Base-by-base conservation (phyloP, 352 stramenopile genomes). In the Elongisporangium anandrum region DNA sequence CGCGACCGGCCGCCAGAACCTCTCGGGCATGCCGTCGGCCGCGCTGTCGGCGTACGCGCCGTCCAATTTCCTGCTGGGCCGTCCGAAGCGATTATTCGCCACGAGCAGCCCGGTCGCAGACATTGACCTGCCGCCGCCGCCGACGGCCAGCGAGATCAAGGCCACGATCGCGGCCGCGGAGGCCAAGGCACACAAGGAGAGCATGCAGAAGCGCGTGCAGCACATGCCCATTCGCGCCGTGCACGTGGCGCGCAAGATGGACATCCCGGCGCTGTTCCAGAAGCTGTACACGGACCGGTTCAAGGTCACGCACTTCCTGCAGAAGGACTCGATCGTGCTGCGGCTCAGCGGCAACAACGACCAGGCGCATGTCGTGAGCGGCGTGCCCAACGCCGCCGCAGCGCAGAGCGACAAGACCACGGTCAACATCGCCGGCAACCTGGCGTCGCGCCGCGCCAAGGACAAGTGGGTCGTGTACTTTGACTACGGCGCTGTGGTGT, bases 381-480 rank as follows among this genome's bases (percentile, higher is more conserved):
- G 77, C 21, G 48, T 70, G 6, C 47, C 52, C 9, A 24, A 50
- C 7, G 21, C 52, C 0, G 17, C 52, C 0, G 17, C 17, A 7
- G 26, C 50, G 0, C 56, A 63, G 2, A 78, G 68, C 23, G 76
- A 85, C 50, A 56, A 66, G n/a, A 77, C 75, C 17, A 79, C 60
- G 19, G 55, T 88, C 5, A 87, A 60, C 59, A 63, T 88, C 5
- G 77, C 72, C 29, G 79, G 75, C 34, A 79, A 78, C 53, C 62
- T 90, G 23, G 79, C 79, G 26, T 90, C 78, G 23, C 72, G 81
- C 60, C 83, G 85, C 19, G 94, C 91, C 19, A 89, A 85, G 45
- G 94, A 98, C 72, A 93, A 89, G 65, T 97, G 87, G 83, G 80
- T 96, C 50, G 90, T 97, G 23, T 92, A 96, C 67, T 97, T 97